Percentiles rank a stretch among this genome's conserved stretches.
Conservation (phyloP, 345 rosid species). For the Eucalyptus dawsonii region DNA sequence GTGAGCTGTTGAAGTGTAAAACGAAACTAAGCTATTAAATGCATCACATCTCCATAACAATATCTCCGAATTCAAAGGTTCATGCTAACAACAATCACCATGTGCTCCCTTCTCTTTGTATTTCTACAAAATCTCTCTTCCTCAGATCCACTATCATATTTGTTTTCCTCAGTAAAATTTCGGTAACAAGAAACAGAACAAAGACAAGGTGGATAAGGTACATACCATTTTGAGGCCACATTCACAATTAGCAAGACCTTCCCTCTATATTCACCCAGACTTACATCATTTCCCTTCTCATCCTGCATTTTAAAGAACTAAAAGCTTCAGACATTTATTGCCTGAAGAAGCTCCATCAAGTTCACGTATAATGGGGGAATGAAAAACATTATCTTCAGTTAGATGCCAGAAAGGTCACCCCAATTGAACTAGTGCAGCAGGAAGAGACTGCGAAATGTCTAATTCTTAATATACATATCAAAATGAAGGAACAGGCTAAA, state of each 20-base stretch:
- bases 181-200: not conserved
- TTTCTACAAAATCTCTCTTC: not conserved
- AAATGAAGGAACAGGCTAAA: not conserved
- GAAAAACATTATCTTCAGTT: not conserved
- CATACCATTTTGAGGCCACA: conserved; percentile 65
- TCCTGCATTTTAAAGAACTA: conserved; percentile 17
- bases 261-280: conserved; percentile 42
- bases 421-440: not conserved
- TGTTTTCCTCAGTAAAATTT: not conserved
- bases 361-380: not conserved
- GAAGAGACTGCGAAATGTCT: not conserved
- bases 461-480: not conserved
- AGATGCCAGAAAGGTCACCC: not conserved
- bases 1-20: not conserved
- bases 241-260: conserved; percentile 54
- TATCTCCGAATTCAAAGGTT: not conserved
- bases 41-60: not conserved
- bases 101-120: not conserved
- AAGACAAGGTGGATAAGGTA: not conserved
- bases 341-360: not conserved
- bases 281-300: conserved; percentile 39
- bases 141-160: not conserved
- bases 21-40: not conserved
- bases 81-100: not conserved
- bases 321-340: not conserved